Evolutionary conservation across 441 rosid species (phyloP).

Genomic region (Bocquillonia castaneifolia): DNA sequence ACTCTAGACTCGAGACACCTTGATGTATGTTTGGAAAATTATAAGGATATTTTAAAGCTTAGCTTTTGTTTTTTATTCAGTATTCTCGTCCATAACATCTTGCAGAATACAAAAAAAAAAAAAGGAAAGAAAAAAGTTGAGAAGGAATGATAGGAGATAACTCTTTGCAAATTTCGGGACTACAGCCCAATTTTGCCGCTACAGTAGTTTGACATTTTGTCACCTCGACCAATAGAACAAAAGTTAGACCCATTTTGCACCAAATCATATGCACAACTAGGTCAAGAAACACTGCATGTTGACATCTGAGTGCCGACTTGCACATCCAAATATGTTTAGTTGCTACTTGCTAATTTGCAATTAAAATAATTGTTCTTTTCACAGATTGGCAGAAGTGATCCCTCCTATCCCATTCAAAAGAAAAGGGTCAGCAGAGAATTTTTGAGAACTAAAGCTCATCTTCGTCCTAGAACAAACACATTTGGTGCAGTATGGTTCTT

Average conservation of each 20-base stretch:
- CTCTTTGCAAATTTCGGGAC: neutral
- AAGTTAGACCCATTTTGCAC: neutral
- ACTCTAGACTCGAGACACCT: no score
- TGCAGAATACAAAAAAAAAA: neutral
- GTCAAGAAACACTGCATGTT: neutral
- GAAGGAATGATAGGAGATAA: neutral
- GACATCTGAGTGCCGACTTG: neutral
- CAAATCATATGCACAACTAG: neutral
- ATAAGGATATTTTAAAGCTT: neutral
- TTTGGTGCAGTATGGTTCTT: slow-evolving; percentile 75
- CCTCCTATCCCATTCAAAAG: slow-evolving; percentile 91
- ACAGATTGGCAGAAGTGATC: slow-evolving; percentile 84
- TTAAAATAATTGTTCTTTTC: slow-evolving; percentile 5
- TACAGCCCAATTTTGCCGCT: neutral
- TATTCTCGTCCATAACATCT: neutral
- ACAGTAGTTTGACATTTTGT: neutral
- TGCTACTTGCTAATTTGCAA: slow-evolving; percentile 9
- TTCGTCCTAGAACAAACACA: slow-evolving; percentile 93
- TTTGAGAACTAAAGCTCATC: slow-evolving; percentile 93
- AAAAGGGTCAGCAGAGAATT: slow-evolving; percentile 87
- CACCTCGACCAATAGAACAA: neutral
- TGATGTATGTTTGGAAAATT: neutral
- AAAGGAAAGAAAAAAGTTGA: neutral
- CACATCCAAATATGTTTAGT: slow-evolving; percentile 5
- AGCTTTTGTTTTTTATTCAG: neutral